Conservation (phyloP, 495 filamentous ascomycete genomes). For the Xylaria palmicola region DNA sequence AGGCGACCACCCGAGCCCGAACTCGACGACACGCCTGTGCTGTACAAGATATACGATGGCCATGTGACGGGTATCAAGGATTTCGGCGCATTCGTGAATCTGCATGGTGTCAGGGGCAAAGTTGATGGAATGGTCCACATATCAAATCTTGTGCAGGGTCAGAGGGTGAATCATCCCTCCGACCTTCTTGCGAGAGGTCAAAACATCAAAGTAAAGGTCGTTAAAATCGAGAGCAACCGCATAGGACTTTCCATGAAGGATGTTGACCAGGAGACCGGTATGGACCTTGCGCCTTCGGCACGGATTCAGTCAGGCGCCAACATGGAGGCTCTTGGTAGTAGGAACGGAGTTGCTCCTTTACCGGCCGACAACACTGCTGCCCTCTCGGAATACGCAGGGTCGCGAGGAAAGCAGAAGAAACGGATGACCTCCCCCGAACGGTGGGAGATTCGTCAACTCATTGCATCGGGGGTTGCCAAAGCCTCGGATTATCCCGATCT, state of each 20-base stretch:
- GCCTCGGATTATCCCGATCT: conserved; percentile 91
- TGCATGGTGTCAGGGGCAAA: conserved; percentile 82
- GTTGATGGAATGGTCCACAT: conserved; percentile 94
- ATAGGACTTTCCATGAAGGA: conserved; percentile 96
- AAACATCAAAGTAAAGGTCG: conserved; percentile 87
- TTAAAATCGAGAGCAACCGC: conserved; percentile 75
- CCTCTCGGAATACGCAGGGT: conserved; percentile 56
- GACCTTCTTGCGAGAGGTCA: conserved; percentile 82
- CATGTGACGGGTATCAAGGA: conserved; percentile 89
- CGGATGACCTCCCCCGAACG: conserved; percentile 92
- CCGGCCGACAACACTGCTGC: conserved; percentile 52
- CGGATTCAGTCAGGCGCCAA: conserved; percentile 91
- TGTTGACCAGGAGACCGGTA: conserved; percentile 86
- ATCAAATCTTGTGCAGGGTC: conserved; percentile 87
- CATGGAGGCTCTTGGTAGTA: conserved; percentile 73
- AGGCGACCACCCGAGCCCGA: conserved; percentile 72
- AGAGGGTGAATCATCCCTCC: conserved; percentile 85
- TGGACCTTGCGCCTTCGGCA: conserved; percentile 77
- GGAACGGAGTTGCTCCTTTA: conserved; percentile 49
- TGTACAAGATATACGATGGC: conserved; percentile 90
- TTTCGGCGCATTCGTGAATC: conserved; percentile 93
- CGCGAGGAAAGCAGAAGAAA: conserved; percentile 67
- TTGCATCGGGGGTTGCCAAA: conserved; percentile 88
- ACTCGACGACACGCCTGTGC: conserved; percentile 71
- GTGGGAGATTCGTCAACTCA: conserved; percentile 96